These are phyloP conservation scores for Codiaeum variegatum DNA, from an alignment of 441 rosid species.

Conservation along the genomic window DNA sequence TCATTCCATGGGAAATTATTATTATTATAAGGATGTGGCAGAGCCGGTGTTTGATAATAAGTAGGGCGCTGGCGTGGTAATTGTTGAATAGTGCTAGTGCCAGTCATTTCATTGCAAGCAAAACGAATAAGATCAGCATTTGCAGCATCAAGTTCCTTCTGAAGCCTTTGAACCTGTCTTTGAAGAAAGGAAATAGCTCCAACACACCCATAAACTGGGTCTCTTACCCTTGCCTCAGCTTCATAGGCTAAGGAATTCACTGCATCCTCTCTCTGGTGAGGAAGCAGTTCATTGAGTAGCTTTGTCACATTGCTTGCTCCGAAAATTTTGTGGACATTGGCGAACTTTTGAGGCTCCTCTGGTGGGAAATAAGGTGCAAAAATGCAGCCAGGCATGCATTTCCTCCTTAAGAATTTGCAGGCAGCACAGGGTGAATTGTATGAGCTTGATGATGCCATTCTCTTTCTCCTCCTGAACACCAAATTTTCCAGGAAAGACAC, in stretches of 20 bases:
- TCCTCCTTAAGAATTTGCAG: slow-evolving; percentile 91
- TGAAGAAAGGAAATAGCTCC: slow-evolving; percentile 95
- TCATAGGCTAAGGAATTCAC: slow-evolving; percentile 91
- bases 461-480: slow-evolving; percentile 18
- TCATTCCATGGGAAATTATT: slow-evolving; percentile 70
- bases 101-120: slow-evolving; percentile 54
- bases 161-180: slow-evolving; percentile 82
- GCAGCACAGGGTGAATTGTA: slow-evolving; percentile 98
- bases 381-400: slow-evolving; percentile 89
- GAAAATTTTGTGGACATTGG: slow-evolving; percentile 90
- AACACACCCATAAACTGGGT: slow-evolving; percentile 89
- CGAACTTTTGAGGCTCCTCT: slow-evolving; percentile 95
- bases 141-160: slow-evolving; percentile 82
- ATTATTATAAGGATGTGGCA: slow-evolving; percentile 37
- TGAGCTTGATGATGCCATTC: slow-evolving; percentile 86
- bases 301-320: slow-evolving; percentile 94
- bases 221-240: slow-evolving; percentile 94
- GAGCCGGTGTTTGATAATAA: slow-evolving; percentile 35
- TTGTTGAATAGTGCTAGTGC: slow-evolving; percentile 34
- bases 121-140: slow-evolving; percentile 76
- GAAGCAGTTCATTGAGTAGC: slow-evolving; percentile 83
- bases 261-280: slow-evolving; percentile 94
- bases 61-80: slow-evolving; percentile 32
- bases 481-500: not conserved
- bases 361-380: slow-evolving; percentile 97